phyloP scores from a whole-genome alignment of 2,329 filamentous ascomycete genomes.

The Aspergillus terreus region DNA sequence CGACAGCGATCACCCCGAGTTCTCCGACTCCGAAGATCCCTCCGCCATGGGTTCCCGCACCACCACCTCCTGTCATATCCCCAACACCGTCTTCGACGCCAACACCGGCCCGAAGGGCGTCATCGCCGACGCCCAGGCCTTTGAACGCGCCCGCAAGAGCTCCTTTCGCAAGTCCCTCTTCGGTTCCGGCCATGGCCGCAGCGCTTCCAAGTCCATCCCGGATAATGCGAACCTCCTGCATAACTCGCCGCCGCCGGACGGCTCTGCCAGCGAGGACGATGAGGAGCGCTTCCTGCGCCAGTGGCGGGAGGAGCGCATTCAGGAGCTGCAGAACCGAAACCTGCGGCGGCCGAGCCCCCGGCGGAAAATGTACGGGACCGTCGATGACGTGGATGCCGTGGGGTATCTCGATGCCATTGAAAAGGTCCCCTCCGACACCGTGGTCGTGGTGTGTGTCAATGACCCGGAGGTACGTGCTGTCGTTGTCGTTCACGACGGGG shows the following conservation, averaged over 20 bases:
- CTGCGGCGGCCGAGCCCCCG: constrained; percentile 72
- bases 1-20: constrained; percentile 25
- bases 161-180: constrained; percentile 45
- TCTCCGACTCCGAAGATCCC: constrained; percentile 32
- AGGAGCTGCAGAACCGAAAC: constrained; percentile 68
- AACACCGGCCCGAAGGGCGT: constrained; percentile 52
- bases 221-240: constrained; percentile 22
- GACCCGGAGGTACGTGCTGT: constrained; percentile 68
- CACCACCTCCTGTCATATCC: constrained; percentile 38
- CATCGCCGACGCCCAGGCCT: constrained; percentile 49
- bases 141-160: constrained; percentile 46
- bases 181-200: constrained; percentile 27
- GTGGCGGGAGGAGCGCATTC: constrained; percentile 78
- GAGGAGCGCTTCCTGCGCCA: constrained; percentile 78
- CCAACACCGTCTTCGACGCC: constrained; percentile 44
- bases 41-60: constrained; percentile 34
- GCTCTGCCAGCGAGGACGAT: constrained; percentile 53
- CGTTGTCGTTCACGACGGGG: not conserved
- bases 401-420: constrained; percentile 97
- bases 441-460: constrained; percentile 91
- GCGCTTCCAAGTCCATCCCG: constrained; percentile 16
- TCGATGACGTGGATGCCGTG: constrained; percentile 81
- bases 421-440: constrained; percentile 73
- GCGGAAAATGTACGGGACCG: constrained; percentile 69
- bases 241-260: constrained; percentile 19